Evolutionary conservation across 805 yeast species (phyloP).

Genomic region (Barnettozyma vustinii): DNA sequence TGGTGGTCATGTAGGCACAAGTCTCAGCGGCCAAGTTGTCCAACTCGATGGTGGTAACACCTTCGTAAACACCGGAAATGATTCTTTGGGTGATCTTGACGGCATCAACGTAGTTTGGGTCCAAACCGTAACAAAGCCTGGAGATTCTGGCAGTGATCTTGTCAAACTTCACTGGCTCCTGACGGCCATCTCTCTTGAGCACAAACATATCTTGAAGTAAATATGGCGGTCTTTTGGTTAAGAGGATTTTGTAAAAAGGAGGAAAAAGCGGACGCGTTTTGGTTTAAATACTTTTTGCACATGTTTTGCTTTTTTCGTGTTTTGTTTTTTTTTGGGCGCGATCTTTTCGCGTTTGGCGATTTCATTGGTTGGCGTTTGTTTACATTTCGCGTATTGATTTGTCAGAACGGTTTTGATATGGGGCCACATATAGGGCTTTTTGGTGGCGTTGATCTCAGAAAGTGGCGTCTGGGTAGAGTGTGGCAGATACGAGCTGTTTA

Average conservation of each 20-base stretch:
- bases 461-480: neutral
- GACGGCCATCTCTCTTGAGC: constrained; percentile 87
- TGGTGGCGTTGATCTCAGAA: neutral
- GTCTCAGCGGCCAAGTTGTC: constrained; percentile 90
- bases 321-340: neutral
- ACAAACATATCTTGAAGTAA: constrained; percentile 55
- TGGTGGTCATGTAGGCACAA: constrained; percentile 95
- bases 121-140: constrained; percentile 91
- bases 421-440: neutral
- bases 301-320: neutral
- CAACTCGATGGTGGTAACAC: constrained; percentile 89
- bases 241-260: neutral
- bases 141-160: constrained; percentile 94
- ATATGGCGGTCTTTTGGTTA: neutral
- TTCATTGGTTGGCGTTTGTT: constrained; percentile 8
- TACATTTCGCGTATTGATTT: constrained; percentile 2
- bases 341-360: constrained; percentile 11
- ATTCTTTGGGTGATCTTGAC: constrained; percentile 94
- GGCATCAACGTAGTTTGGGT: constrained; percentile 87
- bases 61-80: constrained; percentile 93
- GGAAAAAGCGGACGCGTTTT: constrained; percentile 3
- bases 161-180: constrained; percentile 92
- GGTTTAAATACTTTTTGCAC: neutral
- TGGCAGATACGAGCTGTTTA: neutral
- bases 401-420: neutral